Conservation (phyloP, 2,329 filamentous ascomycete species). For the Aspergillus tamarii region DNA sequence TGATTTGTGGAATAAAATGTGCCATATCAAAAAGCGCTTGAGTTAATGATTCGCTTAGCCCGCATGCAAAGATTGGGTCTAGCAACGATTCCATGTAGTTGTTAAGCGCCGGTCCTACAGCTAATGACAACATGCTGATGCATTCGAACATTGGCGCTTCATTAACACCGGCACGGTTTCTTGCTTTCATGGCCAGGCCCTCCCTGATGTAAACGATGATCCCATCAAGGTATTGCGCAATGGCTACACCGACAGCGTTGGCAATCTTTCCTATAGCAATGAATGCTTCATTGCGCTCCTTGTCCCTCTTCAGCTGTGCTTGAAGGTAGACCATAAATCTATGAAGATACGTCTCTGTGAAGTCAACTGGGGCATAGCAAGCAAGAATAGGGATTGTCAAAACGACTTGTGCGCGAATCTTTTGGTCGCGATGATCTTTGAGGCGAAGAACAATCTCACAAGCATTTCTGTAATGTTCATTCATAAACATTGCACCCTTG, state of each 20-base stretch:
- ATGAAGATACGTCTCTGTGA: slow-evolving; percentile 83
- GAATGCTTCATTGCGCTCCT: slow-evolving; percentile 91
- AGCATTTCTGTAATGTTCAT: slow-evolving; percentile 85
- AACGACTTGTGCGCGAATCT: slow-evolving; percentile 87
- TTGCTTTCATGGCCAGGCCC: slow-evolving; percentile 79
- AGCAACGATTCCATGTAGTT: slow-evolving; percentile 97
- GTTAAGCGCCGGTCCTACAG: slow-evolving; percentile 93
- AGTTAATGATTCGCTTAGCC: slow-evolving; percentile 88
- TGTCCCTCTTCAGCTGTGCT: slow-evolving; percentile 90
- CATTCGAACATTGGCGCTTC: slow-evolving; percentile 90
- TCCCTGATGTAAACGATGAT: slow-evolving; percentile 93
- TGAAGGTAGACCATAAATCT: slow-evolving; percentile 97
- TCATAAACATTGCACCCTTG: slow-evolving; percentile 99
- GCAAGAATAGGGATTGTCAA: slow-evolving; percentile 90
- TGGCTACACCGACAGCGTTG: slow-evolving; percentile 92
- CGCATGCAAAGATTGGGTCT: slow-evolving; percentile 95
- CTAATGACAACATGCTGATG: slow-evolving; percentile 93
- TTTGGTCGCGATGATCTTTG: slow-evolving; percentile 87
- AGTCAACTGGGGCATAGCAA: slow-evolving; percentile 88
- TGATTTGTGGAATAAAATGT: slow-evolving; percentile 95
- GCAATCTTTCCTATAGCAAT: slow-evolving; percentile 95
- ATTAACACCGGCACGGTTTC: slow-evolving; percentile 60
- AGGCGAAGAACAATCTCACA: slow-evolving; percentile 92
- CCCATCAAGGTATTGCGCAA: slow-evolving; percentile 91
- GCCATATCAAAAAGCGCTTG: slow-evolving; percentile 98